These are phyloP conservation scores for Fraxinus ornus DNA, from an alignment of 305 asterid species.

Conservation along the genomic window DNA sequence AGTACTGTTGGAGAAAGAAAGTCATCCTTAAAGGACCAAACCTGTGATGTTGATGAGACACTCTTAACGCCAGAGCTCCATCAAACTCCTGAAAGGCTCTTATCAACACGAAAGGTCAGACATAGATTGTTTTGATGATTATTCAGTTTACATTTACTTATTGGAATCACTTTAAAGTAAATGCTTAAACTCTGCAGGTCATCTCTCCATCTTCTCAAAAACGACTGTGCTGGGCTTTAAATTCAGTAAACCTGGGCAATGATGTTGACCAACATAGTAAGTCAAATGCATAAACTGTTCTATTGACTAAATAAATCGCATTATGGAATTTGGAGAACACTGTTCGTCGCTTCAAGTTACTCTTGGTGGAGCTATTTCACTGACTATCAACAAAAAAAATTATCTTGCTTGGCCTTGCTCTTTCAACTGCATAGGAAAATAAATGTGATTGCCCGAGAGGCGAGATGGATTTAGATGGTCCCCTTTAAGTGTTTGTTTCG, in stretches of 20 bases:
- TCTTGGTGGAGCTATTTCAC: slow-evolving; percentile 15
- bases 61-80: slow-evolving; percentile 33
- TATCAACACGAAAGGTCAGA: slow-evolving; percentile 68
- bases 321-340: slow-evolving; percentile 7
- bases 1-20: slow-evolving; percentile 31
- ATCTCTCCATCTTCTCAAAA: slow-evolving; percentile 78
- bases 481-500: slow-evolving; percentile 11
- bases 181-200: slow-evolving; percentile 48
- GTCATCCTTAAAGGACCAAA: slow-evolving; percentile 29
- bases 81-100: slow-evolving; percentile 69
- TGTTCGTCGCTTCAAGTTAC: background rate
- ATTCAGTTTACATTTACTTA: slow-evolving; percentile 16
- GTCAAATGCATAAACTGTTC: slow-evolving; percentile 30
- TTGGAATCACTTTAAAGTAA: slow-evolving; percentile 11
- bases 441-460: background rate
- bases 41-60: slow-evolving; percentile 30
- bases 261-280: slow-evolving; percentile 45
- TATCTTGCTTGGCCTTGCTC: background rate
- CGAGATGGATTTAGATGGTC: background rate
- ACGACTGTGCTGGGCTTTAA: slow-evolving; percentile 50
- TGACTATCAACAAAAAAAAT: background rate
- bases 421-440: background rate
- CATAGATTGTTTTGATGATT: slow-evolving; percentile 20
- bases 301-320: slow-evolving; percentile 6
- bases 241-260: slow-evolving; percentile 39